phyloP scores from a whole-genome alignment of 2,329 filamentous ascomycete genomes.

The Trichoderma sp. region DNA sequence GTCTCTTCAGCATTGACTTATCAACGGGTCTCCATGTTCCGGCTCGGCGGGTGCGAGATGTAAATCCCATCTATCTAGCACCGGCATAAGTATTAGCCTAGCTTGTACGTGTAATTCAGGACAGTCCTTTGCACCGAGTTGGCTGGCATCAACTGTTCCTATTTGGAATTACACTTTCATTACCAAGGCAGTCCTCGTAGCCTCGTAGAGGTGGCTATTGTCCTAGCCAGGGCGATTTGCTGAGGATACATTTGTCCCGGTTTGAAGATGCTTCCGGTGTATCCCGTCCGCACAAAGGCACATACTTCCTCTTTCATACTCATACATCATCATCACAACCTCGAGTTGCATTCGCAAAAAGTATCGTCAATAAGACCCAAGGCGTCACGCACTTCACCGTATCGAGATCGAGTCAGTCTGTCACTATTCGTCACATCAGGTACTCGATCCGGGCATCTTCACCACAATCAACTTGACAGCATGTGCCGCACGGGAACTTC shows the following conservation, averaged over 20 bases:
- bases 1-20: neutral
- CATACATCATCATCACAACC: neutral
- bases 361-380: neutral
- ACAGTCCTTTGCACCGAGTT: neutral
- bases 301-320: neutral
- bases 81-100: neutral
- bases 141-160: neutral
- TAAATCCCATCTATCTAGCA: neutral
- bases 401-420: neutral
- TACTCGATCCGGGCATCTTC: neutral
- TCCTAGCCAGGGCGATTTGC: neutral
- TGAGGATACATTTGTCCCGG: neutral
- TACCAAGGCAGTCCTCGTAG: neutral
- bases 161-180: neutral
- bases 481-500: conserved; percentile 1
- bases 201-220: neutral
- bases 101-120: neutral
- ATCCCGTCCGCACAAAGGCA: neutral
- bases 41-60: neutral
- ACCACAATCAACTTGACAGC: neutral
- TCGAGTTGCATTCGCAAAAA: neutral
- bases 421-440: neutral
- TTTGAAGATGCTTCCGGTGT: neutral
- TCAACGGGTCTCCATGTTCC: neutral
- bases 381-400: neutral